phyloP scores from a whole-genome alignment of 768 basidiomycete genomes.

The Sporobolomyces roseus region DNA sequence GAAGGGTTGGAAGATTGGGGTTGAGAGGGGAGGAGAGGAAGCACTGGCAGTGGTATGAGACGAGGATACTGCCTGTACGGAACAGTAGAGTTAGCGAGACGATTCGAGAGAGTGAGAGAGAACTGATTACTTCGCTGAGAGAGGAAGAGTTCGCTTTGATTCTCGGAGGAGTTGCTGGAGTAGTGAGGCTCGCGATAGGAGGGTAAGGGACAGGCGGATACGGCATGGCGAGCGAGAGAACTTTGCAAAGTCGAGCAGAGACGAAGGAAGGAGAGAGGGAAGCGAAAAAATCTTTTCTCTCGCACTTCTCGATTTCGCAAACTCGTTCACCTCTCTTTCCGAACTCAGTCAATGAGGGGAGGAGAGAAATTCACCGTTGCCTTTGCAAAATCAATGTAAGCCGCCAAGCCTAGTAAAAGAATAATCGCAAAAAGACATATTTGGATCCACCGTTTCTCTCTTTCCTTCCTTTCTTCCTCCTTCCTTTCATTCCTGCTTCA shows the following conservation, averaged over 20 bases:
- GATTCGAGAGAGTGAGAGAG: background rate
- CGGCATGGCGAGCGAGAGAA: background rate
- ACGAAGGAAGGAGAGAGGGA: background rate
- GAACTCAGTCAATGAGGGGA: background rate
- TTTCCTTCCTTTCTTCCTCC: no score
- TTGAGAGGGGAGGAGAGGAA: background rate
- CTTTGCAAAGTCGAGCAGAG: background rate
- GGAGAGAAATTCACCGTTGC: constrained; percentile 9
- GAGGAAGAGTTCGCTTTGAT: background rate
- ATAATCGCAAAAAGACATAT: no score
- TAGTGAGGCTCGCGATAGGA: background rate
- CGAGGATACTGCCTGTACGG: no score
- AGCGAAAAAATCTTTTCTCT: background rate
- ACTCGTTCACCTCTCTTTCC: background rate
- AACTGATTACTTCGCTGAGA: no score
- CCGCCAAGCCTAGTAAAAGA: constrained; percentile 8
- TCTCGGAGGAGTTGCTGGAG: no score
- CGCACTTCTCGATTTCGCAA: no score
- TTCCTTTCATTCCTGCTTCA: no score
- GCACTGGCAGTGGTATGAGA: background rate
- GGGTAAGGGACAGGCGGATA: background rate
- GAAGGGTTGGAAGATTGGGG: background rate
- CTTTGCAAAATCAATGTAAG: constrained; percentile 34
- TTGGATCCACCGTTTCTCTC: no score
- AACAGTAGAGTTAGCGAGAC: no score